phyloP scores from a whole-genome alignment of 352 stramenopile genomes.

The Phytophthora chlamydospora region DNA sequence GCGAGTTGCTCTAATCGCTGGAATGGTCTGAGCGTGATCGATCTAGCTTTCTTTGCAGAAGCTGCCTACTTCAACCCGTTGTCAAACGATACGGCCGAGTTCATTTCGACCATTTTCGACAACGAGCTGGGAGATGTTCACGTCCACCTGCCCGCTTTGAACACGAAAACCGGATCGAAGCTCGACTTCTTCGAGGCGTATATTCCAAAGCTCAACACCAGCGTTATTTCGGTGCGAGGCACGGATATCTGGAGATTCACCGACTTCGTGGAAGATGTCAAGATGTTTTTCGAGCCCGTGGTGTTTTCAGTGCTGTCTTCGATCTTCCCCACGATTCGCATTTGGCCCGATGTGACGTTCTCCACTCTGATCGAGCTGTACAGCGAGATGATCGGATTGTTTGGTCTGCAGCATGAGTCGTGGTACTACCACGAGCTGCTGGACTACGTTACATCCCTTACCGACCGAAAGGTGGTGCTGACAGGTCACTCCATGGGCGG shows the following conservation, averaged over 20 bases:
- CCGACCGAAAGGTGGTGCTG: conserved; percentile 82
- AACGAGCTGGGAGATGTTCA: conserved; percentile 48
- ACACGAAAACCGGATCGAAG: conserved; percentile 85
- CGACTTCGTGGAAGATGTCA: conserved; percentile 92
- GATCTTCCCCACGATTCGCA: conserved; percentile 92
- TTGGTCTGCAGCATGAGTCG: conserved; percentile 88
- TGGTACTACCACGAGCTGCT: conserved; percentile 90
- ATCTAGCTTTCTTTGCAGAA: conserved; percentile 87
- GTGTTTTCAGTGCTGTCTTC: conserved; percentile 89
- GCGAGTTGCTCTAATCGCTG: conserved; percentile 80
- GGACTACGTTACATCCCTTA: conserved; percentile 81
- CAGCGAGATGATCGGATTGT: conserved; percentile 86
- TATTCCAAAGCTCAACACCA: conserved; percentile 81
- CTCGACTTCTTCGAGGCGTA: conserved; percentile 87
- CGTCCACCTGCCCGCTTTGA: conserved; percentile 69
- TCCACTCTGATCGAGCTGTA: conserved; percentile 88
- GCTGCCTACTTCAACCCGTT: conserved; percentile 89
- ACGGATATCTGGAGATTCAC: conserved; percentile 91
- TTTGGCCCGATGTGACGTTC: conserved; percentile 90
- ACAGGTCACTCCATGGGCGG: conserved; percentile 91
- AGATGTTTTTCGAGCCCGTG: conserved; percentile 92
- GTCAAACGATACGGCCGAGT: conserved; percentile 74
- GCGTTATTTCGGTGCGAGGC: conserved; percentile 86
- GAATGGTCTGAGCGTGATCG: conserved; percentile 76
- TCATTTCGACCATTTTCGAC: conserved; percentile 74